Percentiles rank a stretch among this genome's conserved stretches.
Evolutionary conservation across 495 filamentous ascomycete genomes (phyloP).

Genomic region (Aspergillus olivimuriae): DNA sequence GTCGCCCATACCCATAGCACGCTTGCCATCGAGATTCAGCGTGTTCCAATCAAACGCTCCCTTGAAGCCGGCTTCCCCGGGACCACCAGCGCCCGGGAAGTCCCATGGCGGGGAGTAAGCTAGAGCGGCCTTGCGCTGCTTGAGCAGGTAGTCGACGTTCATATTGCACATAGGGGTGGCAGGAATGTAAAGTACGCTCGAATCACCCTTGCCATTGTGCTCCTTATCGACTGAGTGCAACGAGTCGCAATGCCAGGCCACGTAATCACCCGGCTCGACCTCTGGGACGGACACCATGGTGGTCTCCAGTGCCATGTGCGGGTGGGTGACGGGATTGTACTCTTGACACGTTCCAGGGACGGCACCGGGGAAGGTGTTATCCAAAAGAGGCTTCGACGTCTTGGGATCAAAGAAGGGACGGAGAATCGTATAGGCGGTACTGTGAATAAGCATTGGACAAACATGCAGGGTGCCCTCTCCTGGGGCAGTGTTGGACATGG

Average conservation of each 20-base stretch:
- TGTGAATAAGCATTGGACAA: slow-evolving; percentile 68
- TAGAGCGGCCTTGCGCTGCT: slow-evolving; percentile 55
- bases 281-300: slow-evolving; percentile 77
- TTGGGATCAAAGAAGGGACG: slow-evolving; percentile 68
- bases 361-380: slow-evolving; percentile 60
- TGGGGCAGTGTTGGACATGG: slow-evolving; percentile 65
- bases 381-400: slow-evolving; percentile 41
- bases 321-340: slow-evolving; percentile 62
- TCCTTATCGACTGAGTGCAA: slow-evolving; percentile 77
- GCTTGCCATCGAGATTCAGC: slow-evolving; percentile 40
- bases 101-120: slow-evolving; percentile 46
- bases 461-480: slow-evolving; percentile 76
- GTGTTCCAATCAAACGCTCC: slow-evolving; percentile 35
- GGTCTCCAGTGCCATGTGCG: slow-evolving; percentile 61
- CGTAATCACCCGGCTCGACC: slow-evolving; percentile 78
- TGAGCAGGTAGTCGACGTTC: slow-evolving; percentile 62
- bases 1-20: slow-evolving; percentile 53
- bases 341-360: slow-evolving; percentile 74
- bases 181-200: slow-evolving; percentile 82
- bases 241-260: slow-evolving; percentile 85
- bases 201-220: slow-evolving; percentile 64
- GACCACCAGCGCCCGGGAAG: slow-evolving; percentile 55
- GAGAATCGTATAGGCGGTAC: slow-evolving; percentile 76
- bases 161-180: slow-evolving; percentile 71
- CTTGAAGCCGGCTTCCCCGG: slow-evolving; percentile 38